A percentile compares a stretch with the other conserved stretches of the same genome.
phyloP scores from a whole-genome alignment of 2,329 filamentous ascomycete species.

The Cercospora janseana region DNA sequence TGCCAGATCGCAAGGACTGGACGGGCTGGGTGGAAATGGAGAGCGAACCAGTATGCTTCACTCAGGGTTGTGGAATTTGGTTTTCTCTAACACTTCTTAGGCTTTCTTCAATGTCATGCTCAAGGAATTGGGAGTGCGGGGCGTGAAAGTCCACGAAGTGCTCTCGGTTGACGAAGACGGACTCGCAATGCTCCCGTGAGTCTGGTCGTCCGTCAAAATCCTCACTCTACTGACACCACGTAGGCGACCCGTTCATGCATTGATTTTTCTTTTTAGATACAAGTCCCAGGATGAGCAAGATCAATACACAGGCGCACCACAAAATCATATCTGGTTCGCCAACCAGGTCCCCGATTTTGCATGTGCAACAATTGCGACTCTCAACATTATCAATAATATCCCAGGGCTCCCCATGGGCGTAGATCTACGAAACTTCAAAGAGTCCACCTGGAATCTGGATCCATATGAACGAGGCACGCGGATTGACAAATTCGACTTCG shows the following conservation, averaged over 20 bases:
- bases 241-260: constrained; percentile 69
- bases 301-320: constrained; percentile 45
- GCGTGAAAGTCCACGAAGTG: constrained; percentile 73
- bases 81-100: constrained; percentile 44
- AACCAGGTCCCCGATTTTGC: constrained; percentile 86
- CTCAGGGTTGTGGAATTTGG: not conserved
- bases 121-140: constrained; percentile 70
- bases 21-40: constrained; percentile 80
- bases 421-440: constrained; percentile 70
- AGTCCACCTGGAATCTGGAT: constrained; percentile 65
- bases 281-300: constrained; percentile 49
- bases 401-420: constrained; percentile 64
- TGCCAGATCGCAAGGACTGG: constrained; percentile 60
- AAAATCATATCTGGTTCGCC: constrained; percentile 82
- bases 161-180: constrained; percentile 67
- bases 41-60: constrained; percentile 74
- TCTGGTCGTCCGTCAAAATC: not conserved
- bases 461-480: constrained; percentile 73
- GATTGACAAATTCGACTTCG: constrained; percentile 70
- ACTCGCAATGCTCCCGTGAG: constrained; percentile 57
- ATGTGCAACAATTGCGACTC: constrained; percentile 86
- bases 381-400: constrained; percentile 91
- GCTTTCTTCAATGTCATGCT: constrained; percentile 85
- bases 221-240: constrained; percentile 38
- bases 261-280: constrained; percentile 85